These are phyloP conservation scores for Cladosporium cucumerinum DNA, from an alignment of 2,329 filamentous ascomycete species.

Conservation along the genomic window DNA sequence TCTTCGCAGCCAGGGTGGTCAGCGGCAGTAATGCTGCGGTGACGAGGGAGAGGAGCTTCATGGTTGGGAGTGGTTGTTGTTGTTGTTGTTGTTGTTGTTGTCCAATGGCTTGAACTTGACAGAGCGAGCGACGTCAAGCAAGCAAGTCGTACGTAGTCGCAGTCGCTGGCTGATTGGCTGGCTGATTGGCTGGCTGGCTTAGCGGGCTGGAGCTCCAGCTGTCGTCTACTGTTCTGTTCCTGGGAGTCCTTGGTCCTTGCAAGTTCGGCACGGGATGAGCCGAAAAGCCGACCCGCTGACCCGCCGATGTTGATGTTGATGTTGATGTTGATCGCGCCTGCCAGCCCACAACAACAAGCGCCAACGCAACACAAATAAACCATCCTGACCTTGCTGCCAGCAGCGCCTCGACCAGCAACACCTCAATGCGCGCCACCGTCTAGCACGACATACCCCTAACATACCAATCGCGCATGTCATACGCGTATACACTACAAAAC, in stretches of 20 bases:
- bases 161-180: not conserved
- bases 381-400: not conserved
- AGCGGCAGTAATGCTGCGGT: constrained; percentile 58
- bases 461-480: constrained; percentile 20
- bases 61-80: constrained; percentile 41
- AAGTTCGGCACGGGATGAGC: not conserved
- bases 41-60: constrained; percentile 66
- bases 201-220: constrained; percentile 7
- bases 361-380: too few relatives aligned
- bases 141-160: not conserved
- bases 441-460: constrained; percentile 3
- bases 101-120: not conserved
- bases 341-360: constrained; percentile 2
- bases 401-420: not conserved
- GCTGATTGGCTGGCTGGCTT: not conserved
- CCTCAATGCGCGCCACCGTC: constrained; percentile 14
- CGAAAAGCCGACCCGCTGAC: constrained; percentile 1
- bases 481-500: constrained; percentile 18
- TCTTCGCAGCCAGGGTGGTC: constrained; percentile 61
- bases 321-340: constrained; percentile 10
- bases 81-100: constrained; percentile 1
- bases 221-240: not conserved
- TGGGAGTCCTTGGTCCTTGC: not conserved
- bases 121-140: not conserved
- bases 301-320: constrained; percentile 1